Evolutionary conservation across 345 rosid genomes (phyloP).

Genomic region (Syzygium jambos): DNA sequence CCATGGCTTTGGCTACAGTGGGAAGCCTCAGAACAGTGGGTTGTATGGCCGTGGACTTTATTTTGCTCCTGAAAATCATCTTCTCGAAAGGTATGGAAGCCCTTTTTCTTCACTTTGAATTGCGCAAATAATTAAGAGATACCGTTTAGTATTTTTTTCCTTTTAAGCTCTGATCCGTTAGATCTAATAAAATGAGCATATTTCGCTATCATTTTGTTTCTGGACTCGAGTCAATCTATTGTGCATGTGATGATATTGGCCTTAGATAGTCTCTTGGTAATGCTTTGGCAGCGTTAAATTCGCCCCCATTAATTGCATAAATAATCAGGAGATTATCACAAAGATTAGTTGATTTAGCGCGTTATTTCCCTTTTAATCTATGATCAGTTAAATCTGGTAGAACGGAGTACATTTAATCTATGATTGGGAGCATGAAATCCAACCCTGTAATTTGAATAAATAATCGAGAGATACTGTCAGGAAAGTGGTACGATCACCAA

Average conservation of each 20-base stretch:
- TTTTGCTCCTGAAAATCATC: slow-evolving; percentile 53
- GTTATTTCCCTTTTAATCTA: background rate
- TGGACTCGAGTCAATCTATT: background rate
- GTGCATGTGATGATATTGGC: background rate
- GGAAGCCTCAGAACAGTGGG: slow-evolving; percentile 19
- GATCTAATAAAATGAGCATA: background rate
- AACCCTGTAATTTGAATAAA: background rate
- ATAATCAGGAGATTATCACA: slow-evolving; percentile 31
- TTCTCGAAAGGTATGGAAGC: slow-evolving; percentile 47
- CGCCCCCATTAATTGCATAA: slow-evolving; percentile 33
- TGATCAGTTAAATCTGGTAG: background rate
- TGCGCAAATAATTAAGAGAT: background rate
- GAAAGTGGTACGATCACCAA: background rate
- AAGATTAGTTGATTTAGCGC: background rate
- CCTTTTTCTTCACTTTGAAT: background rate
- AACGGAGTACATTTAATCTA: background rate
- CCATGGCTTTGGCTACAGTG: slow-evolving; percentile 40
- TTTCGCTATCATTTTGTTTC: background rate
- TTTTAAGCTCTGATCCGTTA: background rate
- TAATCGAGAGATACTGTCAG: background rate
- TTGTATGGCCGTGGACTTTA: slow-evolving; percentile 56
- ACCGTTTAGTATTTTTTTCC: background rate
- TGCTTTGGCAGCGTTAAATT: background rate
- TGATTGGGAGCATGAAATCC: background rate
- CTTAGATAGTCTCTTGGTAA: background rate